These are phyloP conservation scores for Carex pumila DNA, from an alignment of 176 grass and related monocot genomes.

Conservation along the genomic window DNA sequence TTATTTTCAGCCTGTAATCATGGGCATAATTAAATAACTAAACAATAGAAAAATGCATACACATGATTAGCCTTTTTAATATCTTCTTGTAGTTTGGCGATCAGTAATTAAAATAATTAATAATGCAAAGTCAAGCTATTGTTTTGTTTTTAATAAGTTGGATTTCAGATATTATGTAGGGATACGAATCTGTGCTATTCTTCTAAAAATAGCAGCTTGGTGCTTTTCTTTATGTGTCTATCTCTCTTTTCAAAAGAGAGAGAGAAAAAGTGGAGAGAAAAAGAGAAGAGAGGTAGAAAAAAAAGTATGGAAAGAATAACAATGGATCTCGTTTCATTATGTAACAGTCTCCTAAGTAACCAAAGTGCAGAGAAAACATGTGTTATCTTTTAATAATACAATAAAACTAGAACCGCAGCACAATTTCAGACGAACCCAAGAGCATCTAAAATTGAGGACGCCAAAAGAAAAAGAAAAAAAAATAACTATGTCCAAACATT, in stretches of 20 bases:
- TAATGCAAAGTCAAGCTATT: constrained; percentile 20
- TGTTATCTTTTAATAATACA: neutral
- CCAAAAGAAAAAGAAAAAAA: no score
- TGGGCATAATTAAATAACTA: constrained; percentile 5
- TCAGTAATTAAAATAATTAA: neutral
- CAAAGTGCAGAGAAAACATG: neutral
- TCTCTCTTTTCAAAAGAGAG: no score
- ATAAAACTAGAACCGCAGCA: neutral
- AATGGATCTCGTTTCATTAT: no score
- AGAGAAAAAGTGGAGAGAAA: no score
- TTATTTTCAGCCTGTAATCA: constrained; percentile 20
- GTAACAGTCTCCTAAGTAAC: neutral
- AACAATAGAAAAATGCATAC: neutral
- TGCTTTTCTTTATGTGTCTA: no score
- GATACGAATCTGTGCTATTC: no score
- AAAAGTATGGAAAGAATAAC: no score
- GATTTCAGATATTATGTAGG: neutral
- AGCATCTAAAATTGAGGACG: no score
- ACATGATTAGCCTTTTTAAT: neutral
- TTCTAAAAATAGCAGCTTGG: no score
- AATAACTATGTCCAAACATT: no score
- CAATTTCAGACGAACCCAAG: no score
- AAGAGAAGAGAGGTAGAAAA: no score
- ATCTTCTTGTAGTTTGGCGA: neutral
- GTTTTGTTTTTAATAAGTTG: neutral